These are phyloP conservation scores for Penicillium capsulatum DNA, from an alignment of 2,329 filamentous ascomycete genomes.

Conservation along the genomic window DNA sequence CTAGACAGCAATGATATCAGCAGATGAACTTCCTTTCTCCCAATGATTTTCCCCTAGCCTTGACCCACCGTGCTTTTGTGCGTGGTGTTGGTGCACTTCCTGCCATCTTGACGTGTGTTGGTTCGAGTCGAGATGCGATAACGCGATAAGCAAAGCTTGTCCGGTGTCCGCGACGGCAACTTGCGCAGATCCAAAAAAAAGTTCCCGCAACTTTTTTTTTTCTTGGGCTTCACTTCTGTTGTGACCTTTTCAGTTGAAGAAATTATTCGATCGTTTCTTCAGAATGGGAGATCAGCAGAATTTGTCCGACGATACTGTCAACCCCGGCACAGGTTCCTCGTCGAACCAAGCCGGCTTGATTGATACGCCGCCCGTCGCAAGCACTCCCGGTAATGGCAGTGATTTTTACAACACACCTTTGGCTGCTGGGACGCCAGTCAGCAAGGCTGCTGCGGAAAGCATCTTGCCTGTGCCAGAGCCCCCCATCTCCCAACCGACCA, in stretches of 20 bases:
- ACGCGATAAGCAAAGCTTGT: constrained; percentile 27
- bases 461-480: constrained; percentile 11
- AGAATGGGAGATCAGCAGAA: constrained; percentile 27
- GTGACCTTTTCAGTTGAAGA: constrained; percentile 1
- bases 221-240: constrained; percentile 3
- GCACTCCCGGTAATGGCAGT: constrained; percentile 37
- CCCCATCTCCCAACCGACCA: constrained; percentile 14
- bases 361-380: constrained; percentile 30
- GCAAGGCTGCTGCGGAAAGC: constrained; percentile 6
- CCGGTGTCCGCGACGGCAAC: constrained; percentile 27
- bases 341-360: constrained; percentile 26
- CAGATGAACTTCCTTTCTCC: constrained; percentile 2
- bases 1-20: constrained; percentile 25
- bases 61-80: constrained; percentile 27
- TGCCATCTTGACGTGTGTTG: constrained; percentile 14
- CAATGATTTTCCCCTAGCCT: neutral
- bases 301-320: constrained; percentile 11
- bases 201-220: constrained; percentile 17
- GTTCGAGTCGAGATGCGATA: constrained; percentile 18
- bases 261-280: constrained; percentile 1
- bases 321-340: constrained; percentile 20
- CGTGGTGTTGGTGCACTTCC: constrained; percentile 15
- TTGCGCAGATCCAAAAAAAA: constrained; percentile 29
- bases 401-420: constrained; percentile 43
- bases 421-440: constrained; percentile 27